Percentiles rank a stretch among this genome's conserved stretches.
phyloP scores from a whole-genome alignment of 192 early-diverging fungal species.

The Ambispora gerdemannii region DNA sequence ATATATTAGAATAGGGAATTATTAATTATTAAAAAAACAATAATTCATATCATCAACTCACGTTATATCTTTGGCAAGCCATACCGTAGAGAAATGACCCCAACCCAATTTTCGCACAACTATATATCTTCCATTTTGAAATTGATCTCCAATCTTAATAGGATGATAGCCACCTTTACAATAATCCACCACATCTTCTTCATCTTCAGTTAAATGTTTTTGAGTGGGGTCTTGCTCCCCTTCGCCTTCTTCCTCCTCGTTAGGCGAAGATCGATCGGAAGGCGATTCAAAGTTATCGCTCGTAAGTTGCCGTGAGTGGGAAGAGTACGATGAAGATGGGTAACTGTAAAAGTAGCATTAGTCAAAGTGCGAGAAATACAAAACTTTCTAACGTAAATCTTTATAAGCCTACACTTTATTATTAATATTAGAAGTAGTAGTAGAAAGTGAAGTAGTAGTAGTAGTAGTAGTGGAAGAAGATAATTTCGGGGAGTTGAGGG shows the following conservation, averaged over 20 bases:
- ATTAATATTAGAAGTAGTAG: neutral
- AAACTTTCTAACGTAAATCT: neutral
- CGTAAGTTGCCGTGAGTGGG: slow-evolving; percentile 1
- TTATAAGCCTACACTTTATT: slow-evolving; percentile 24
- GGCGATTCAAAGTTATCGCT: neutral
- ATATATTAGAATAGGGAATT: neutral
- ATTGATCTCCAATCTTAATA: slow-evolving; percentile 76
- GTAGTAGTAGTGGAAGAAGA: too few relatives aligned
- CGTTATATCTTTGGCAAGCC: slow-evolving; percentile 81
- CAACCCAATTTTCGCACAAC: slow-evolving; percentile 93
- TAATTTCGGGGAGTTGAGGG: neutral
- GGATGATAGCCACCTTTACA: slow-evolving; percentile 94
- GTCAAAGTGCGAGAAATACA: neutral
- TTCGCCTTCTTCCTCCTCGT: slow-evolving; percentile 32
- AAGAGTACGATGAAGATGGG: slow-evolving; percentile 1
- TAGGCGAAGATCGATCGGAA: slow-evolving; percentile 13
- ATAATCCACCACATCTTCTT: slow-evolving; percentile 91
- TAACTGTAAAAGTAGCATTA: neutral
- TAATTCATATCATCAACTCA: slow-evolving; percentile 42
- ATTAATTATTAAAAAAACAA: neutral
- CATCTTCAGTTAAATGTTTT: slow-evolving; percentile 56
- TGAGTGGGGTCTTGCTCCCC: slow-evolving; percentile 27
- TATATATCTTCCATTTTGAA: slow-evolving; percentile 76
- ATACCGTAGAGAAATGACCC: slow-evolving; percentile 99
- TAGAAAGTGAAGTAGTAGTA: too few relatives aligned